Percentiles rank a stretch among this genome's conserved stretches.
These are phyloP conservation scores for Diaporthe sp. DNA, from an alignment of 2,329 filamentous ascomycete genomes.

Conservation along the genomic window DNA sequence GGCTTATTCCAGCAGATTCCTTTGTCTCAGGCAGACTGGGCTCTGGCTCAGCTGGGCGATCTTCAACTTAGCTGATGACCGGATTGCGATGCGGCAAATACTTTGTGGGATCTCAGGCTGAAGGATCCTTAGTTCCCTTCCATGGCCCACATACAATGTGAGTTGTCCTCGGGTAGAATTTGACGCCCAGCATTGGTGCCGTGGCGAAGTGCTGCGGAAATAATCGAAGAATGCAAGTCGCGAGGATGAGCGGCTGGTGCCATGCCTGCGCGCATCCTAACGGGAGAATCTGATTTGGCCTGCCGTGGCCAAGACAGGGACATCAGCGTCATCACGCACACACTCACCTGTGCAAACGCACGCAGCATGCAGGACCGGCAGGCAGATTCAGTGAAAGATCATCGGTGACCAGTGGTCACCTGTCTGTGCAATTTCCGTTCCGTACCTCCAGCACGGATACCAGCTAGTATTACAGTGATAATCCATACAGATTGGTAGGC, in stretches of 20 bases:
- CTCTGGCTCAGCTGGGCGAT: neutral
- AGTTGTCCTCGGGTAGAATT: neutral
- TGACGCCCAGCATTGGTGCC: neutral
- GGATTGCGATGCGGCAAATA: neutral
- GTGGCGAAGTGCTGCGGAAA: conserved; percentile 6
- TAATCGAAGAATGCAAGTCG: neutral
- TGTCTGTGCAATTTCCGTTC: neutral
- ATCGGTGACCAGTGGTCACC: neutral
- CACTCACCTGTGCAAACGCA: neutral
- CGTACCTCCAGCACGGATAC: conserved; percentile 18
- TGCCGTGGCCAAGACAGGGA: neutral
- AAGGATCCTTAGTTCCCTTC: neutral
- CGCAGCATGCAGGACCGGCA: neutral
- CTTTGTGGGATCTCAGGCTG: neutral
- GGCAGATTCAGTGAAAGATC: neutral
- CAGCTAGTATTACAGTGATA: conserved; percentile 33
- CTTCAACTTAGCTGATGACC: neutral
- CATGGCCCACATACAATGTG: neutral
- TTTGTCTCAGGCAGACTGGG: neutral
- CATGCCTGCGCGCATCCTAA: neutral
- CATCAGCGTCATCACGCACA: neutral
- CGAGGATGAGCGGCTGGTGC: neutral
- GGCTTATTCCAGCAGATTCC: neutral
- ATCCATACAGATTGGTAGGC: conserved; percentile 32
- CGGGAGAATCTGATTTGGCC: neutral